Percentiles rank a stretch among this genome's conserved stretches.
Conservation (phyloP, 2,329 filamentous ascomycete species). For the Colletotrichum endophyticum region DNA sequence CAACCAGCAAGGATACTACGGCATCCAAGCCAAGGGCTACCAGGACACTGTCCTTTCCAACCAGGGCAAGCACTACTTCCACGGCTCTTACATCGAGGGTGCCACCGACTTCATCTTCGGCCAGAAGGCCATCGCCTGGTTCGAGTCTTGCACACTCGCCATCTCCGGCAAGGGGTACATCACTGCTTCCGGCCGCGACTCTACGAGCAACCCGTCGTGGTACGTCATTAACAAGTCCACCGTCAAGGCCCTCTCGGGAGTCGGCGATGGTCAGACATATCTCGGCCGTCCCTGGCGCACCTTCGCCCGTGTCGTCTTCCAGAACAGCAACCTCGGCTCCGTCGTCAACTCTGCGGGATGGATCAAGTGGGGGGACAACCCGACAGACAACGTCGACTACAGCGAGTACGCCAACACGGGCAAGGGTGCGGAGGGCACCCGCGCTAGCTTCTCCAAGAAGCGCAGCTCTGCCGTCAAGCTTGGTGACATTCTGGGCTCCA, state of each 20-base stretch:
- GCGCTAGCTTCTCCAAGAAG: conserved; percentile 48
- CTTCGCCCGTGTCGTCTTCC: conserved; percentile 53
- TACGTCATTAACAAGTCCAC: conserved; percentile 52
- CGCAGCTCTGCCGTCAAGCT: conserved; percentile 40
- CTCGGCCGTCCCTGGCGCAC: conserved; percentile 54
- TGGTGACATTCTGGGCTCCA: conserved; percentile 28
- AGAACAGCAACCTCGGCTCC: conserved; percentile 51
- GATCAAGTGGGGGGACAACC: conserved; percentile 56
- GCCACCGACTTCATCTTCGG: conserved; percentile 67
- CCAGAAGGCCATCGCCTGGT: conserved; percentile 57
- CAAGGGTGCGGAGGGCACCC: conserved; percentile 54
- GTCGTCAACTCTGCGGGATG: conserved; percentile 68
- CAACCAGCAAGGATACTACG: conserved; percentile 49
- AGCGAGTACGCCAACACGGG: conserved; percentile 67
- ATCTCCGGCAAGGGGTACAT: conserved; percentile 48
- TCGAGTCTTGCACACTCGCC: conserved; percentile 53
- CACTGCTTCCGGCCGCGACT: conserved; percentile 47
- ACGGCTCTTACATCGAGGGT: conserved; percentile 57
- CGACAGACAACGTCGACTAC: conserved; percentile 58
- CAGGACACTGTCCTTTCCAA: conserved; percentile 61
- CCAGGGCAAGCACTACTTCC: conserved; percentile 57
- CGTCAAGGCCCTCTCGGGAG: conserved; percentile 41
- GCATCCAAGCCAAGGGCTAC: conserved; percentile 53
- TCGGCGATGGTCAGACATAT: conserved; percentile 45
- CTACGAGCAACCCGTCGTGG: conserved; percentile 40